Evolutionary conservation across 2,329 filamentous ascomycete species (phyloP), one percentile per base, ranked within the genome.

Genomic region (Trichoderma gracile): DNA sequence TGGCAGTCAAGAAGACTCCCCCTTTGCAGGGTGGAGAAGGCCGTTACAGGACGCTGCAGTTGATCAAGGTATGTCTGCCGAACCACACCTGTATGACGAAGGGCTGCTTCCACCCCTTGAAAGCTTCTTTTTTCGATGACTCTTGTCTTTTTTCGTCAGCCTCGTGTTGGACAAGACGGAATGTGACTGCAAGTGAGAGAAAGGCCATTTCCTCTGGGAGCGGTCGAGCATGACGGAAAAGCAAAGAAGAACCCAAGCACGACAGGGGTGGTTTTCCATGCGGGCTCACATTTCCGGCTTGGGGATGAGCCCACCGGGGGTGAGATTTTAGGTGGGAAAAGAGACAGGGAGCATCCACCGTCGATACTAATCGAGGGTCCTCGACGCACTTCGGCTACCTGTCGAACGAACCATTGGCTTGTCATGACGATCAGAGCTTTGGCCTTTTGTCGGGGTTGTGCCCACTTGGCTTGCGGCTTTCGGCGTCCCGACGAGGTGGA

Each of bases 311-410:
- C 57, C 57, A 52, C 57, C 8, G n/a, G 21, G 17, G 46, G 58
- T 62, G 4, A 54, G 59, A 62, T 53, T 54, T 62, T 62, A 62
- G 59, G 49, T 38, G 33, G 10, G 33, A 38, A 38, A 38, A 38
- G 10, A 38, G 46, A n/a, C 25, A 6, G n/a, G 0, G 33, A 14
- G 23, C 52, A 61, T 61, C 58, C 58, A 61, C 57, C 33, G 33
- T 14, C 33, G 10, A 38, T 38, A 14, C 12, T 14, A 14, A 30
- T 47, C 55, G 47, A 47, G 50, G 27, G 21, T 21, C 45, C 54
- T 49, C 58, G 33, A 62, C 46, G 40, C 59, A 15, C 47, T n/a
- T 62, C 40, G 49, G 49, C 19, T 62, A 50, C 49, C n/a, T 43
- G 23, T 50, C 25, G 45, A 54, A 62, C 14, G 49, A 62, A 46